phyloP scores from a whole-genome alignment of 805 yeast species.

The Candida caryicola region DNA sequence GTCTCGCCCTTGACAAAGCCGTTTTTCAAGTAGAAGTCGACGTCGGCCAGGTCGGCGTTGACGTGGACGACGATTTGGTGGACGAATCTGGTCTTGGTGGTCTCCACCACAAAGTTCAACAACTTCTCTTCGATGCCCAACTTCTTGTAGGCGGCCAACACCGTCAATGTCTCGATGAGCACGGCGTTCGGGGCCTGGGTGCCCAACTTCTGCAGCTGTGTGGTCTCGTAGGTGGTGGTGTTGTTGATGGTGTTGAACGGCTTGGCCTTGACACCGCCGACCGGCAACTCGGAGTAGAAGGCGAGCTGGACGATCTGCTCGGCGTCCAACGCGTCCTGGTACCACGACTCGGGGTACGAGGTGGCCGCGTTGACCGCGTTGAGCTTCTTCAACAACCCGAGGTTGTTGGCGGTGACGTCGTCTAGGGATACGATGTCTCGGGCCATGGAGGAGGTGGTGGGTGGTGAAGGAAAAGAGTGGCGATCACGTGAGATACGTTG shows the following conservation, averaged over 20 bases:
- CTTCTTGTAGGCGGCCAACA: conserved; percentile 59
- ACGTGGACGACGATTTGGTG: conserved; percentile 55
- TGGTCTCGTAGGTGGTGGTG: conserved; percentile 25
- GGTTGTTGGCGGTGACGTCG: conserved; percentile 57
- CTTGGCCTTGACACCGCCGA: conserved; percentile 68
- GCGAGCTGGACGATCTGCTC: conserved; percentile 58
- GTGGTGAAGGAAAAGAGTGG: no score
- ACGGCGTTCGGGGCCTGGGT: conserved; percentile 48
- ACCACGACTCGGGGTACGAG: conserved; percentile 50
- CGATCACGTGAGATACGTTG: conserved; percentile 1
- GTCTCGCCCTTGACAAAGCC: conserved; percentile 46
- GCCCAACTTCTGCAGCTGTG: conserved; percentile 18
- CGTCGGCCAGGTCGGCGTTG: conserved; percentile 42
- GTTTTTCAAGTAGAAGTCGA: conserved; percentile 49
- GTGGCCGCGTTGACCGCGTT: conserved; percentile 52
- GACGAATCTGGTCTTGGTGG: conserved; percentile 53
- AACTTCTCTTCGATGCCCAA: conserved; percentile 62
- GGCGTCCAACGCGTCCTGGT: conserved; percentile 42
- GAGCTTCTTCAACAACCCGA: conserved; percentile 57
- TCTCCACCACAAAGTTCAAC: conserved; percentile 53
- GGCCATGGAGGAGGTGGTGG: no score
- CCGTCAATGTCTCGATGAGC: conserved; percentile 67
- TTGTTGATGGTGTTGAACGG: conserved; percentile 43
- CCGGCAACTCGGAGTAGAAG: conserved; percentile 73
- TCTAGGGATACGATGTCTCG: conserved; percentile 53